Evolutionary conservation across 805 yeast species (phyloP).

Genomic region (Ogataea trehaloabstinens): DNA sequence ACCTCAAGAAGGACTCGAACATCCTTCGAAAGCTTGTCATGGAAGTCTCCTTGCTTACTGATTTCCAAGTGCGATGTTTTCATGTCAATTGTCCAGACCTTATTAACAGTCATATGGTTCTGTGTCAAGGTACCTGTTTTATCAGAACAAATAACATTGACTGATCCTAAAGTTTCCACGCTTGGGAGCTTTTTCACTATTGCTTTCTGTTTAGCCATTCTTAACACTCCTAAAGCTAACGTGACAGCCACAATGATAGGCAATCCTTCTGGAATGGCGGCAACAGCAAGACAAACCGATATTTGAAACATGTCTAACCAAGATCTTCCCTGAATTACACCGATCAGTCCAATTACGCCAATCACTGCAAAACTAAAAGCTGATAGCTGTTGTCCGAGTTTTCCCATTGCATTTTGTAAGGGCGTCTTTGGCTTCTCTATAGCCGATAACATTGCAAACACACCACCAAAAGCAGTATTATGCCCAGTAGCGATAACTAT

Average conservation of each 20-base stretch:
- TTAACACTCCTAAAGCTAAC: slow-evolving; percentile 88
- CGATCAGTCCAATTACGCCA: slow-evolving; percentile 88
- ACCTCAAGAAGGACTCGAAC: slow-evolving; percentile 55
- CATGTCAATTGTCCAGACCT: slow-evolving; percentile 75
- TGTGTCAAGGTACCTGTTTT: slow-evolving; percentile 89
- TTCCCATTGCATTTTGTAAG: slow-evolving; percentile 91
- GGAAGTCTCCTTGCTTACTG: slow-evolving; percentile 43
- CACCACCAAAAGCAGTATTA: slow-evolving; percentile 90
- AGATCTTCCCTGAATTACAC: slow-evolving; percentile 85
- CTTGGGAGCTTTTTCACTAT: slow-evolving; percentile 92
- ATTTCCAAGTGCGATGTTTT: slow-evolving; percentile 36
- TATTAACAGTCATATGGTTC: slow-evolving; percentile 87
- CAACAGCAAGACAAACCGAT: slow-evolving; percentile 95
- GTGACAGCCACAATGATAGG: slow-evolving; percentile 98
- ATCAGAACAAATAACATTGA: slow-evolving; percentile 89
- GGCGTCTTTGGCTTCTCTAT: slow-evolving; percentile 99
- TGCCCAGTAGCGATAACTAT: slow-evolving; percentile 88
- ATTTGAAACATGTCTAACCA: slow-evolving; percentile 99
- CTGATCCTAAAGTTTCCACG: slow-evolving; percentile 93
- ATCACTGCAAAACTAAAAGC: slow-evolving; percentile 81
- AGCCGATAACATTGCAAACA: slow-evolving; percentile 90
- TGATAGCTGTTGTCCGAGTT: slow-evolving; percentile 87
- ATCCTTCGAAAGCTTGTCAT: slow-evolving; percentile 51
- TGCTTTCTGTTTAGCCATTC: slow-evolving; percentile 95
- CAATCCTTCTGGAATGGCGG: slow-evolving; percentile 98